A percentile compares a stretch with the other conserved stretches of the same genome.
phyloP scores from a whole-genome alignment of 176 grass and related monocot genomes.

The Raddia guianensis region DNA sequence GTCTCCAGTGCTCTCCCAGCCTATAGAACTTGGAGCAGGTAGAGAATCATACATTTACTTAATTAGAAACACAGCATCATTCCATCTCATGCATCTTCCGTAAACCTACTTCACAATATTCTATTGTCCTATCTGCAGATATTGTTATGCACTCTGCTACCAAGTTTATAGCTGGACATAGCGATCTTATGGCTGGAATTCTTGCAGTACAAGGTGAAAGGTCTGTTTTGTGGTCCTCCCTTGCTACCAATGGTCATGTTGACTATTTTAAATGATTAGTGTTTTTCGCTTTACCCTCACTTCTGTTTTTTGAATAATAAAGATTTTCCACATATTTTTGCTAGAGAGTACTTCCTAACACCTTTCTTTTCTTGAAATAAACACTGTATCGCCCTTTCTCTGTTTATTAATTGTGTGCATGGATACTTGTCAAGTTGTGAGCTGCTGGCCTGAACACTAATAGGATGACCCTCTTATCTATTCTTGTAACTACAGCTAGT shows the following conservation, averaged over 20 bases:
- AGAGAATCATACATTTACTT: slow-evolving; percentile 25
- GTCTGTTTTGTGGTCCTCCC: slow-evolving; percentile 40
- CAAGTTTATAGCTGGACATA: slow-evolving; percentile 97
- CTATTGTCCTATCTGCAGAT: slow-evolving; percentile 56
- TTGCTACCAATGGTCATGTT: neutral
- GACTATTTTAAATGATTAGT: neutral
- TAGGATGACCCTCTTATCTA: neutral
- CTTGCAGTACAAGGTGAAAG: slow-evolving; percentile 94
- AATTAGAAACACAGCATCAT: slow-evolving; percentile 6
- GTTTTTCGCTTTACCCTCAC: neutral
- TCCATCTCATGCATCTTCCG: slow-evolving; percentile 1
- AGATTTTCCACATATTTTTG: neutral
- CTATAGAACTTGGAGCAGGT: slow-evolving; percentile 96
- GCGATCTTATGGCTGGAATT: slow-evolving; percentile 98
- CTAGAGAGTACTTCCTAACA: neutral
- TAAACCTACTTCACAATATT: slow-evolving; percentile 10
- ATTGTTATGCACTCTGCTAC: slow-evolving; percentile 99
- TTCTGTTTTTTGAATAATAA: neutral
- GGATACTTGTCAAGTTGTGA: neutral
- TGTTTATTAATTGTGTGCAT: neutral
- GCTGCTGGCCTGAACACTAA: neutral
- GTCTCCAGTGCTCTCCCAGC: slow-evolving; percentile 89
- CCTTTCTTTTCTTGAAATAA: neutral
- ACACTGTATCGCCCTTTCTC: neutral
- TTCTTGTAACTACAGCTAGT: neutral